Base-by-base conservation (phyloP, 2,329 filamentous ascomycete species). In the Elsinoe australis region DNA sequence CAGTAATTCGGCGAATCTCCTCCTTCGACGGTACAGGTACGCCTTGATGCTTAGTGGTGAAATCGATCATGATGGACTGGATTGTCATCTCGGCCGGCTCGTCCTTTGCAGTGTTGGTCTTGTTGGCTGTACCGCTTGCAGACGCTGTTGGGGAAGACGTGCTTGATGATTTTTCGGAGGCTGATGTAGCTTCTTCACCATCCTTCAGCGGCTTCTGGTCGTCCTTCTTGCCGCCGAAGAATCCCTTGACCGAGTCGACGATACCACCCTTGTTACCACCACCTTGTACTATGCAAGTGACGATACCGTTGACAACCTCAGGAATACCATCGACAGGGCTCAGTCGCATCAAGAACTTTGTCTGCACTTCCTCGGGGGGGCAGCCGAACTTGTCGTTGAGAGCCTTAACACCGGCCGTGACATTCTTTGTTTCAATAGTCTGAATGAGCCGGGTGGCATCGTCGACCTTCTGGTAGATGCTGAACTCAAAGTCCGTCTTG, bases 161-260 rank as follows among this genome's bases (percentile, higher is more conserved):
- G 6, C 65, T 56, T 4, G 55, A 52, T 10, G 60, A 55, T 28
- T 65, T 59, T 5, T 64, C 59, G 18, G 58, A 71, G 1, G 67
- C 61, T 8, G 62, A 58, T 2, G 54, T 56, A 19, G 68, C 64
- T 33, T 75, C 75, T 36, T 64, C 62, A 15, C 55, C 64, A 41
- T 82, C 84, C 51, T 78, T 75, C 26, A 95, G 61, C 5, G 76
- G 70, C 53, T 77, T 75, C 67, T 95, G 85, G 49, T 90, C 85
- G 54, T 85, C 84, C 68, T 94, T 94, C 69, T 87, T 87, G 60
- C 85, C 85, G 19, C 90, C 92, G 61, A 98, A 94, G 53, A 95
- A 78, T 55, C 89, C 94, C 74, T 98, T 98, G 55, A 96, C 87
- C 34, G 87, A 89, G 60, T 95, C 90, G 39, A 95, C 85, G 41